These are phyloP conservation scores for Exophiala dermatitidis DNA, from an alignment of 2,329 filamentous ascomycete genomes.

Conservation along the genomic window DNA sequence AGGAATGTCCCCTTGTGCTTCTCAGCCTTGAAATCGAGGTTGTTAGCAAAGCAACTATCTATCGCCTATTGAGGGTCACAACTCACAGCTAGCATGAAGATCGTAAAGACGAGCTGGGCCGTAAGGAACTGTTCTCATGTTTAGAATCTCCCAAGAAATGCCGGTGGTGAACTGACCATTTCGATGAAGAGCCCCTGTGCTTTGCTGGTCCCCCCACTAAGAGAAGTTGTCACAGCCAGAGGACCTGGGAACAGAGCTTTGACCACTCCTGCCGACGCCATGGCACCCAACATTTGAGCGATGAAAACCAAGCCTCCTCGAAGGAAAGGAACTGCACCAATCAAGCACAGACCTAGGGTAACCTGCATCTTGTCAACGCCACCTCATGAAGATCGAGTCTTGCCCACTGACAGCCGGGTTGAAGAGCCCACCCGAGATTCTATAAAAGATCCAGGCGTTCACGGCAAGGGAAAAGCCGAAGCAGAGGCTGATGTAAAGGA, in stretches of 20 bases:
- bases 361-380: constrained; percentile 32
- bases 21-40: constrained; percentile 36
- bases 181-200: constrained; percentile 60
- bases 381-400: background rate
- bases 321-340: constrained; percentile 49
- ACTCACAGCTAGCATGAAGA: constrained; percentile 59
- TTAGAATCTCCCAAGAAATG: background rate
- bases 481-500: constrained; percentile 39
- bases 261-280: constrained; percentile 53
- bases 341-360: constrained; percentile 55
- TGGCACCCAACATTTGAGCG: constrained; percentile 53
- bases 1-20: constrained; percentile 67
- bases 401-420: constrained; percentile 40
- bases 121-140: constrained; percentile 46
- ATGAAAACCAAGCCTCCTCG: constrained; percentile 48
- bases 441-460: constrained; percentile 51
- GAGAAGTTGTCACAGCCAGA: constrained; percentile 50
- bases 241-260: constrained; percentile 52
- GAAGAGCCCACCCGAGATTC: constrained; percentile 47
- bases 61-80: background rate
- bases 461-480: constrained; percentile 45
- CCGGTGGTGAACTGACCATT: constrained; percentile 33
- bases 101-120: constrained; percentile 55
- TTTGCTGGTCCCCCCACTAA: constrained; percentile 46
- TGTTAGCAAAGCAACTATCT: background rate